These are phyloP conservation scores for Fusarium albosuccineum DNA, from an alignment of 2,329 filamentous ascomycete species.

Conservation along the genomic window DNA sequence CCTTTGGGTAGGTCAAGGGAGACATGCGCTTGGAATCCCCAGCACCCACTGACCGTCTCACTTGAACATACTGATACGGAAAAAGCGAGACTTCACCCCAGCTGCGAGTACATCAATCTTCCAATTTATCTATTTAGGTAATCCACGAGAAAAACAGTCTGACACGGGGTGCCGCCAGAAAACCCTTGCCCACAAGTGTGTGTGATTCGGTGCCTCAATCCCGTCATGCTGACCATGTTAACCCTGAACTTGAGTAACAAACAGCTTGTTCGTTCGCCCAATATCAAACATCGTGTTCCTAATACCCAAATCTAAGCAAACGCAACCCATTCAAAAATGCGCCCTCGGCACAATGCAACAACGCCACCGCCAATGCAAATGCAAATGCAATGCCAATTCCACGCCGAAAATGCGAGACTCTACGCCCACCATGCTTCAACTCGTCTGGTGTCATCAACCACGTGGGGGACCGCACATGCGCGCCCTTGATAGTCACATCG, in stretches of 20 bases:
- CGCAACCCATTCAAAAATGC: conserved; percentile 5
- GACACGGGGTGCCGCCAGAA: background rate
- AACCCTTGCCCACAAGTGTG: too few relatives aligned
- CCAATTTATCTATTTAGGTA: background rate
- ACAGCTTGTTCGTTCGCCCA: too few relatives aligned
- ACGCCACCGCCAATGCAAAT: conserved; percentile 33
- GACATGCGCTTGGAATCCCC: conserved; percentile 9
- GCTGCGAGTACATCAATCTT: background rate
- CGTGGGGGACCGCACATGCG: background rate
- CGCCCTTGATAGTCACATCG: conserved; percentile 2
- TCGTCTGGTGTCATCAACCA: background rate
- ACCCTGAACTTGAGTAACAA: too few relatives aligned
- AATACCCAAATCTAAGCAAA: background rate
- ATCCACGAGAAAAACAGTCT: background rate
- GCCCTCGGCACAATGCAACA: conserved; percentile 19
- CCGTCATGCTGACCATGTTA: too few relatives aligned
- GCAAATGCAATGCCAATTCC: conserved; percentile 21
- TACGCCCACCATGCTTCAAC: conserved; percentile 19
- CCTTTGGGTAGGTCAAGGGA: conserved; percentile 38
- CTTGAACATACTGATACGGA: conserved; percentile 5
- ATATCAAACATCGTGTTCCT: too few relatives aligned
- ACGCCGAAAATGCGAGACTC: conserved; percentile 21
- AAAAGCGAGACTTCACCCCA: background rate
- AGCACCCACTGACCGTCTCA: background rate
- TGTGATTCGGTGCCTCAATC: too few relatives aligned